Evolutionary conservation across 495 filamentous ascomycete genomes (phyloP).

Genomic region (Aspergillus olivimuriae): DNA sequence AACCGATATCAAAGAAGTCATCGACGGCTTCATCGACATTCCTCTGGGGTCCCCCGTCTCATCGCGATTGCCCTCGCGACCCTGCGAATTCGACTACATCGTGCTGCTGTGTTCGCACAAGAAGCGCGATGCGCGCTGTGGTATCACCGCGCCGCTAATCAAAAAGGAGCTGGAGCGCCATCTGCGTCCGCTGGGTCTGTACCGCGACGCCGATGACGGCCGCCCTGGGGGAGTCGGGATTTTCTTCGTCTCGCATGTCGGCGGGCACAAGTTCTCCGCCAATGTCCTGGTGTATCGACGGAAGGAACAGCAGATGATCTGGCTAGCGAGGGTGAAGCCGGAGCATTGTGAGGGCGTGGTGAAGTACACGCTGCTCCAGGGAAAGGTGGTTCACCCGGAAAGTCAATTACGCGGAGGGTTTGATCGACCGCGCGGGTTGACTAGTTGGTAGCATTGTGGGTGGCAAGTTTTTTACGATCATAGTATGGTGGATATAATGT

Average conservation of each 20-base stretch:
- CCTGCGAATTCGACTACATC: slow-evolving; percentile 72
- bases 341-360: slow-evolving; percentile 94
- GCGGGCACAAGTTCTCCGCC: slow-evolving; percentile 88
- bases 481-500: no score
- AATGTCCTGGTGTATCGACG: slow-evolving; percentile 87
- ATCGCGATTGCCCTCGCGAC: slow-evolving; percentile 42
- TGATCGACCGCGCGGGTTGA: slow-evolving; percentile 65
- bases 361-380: slow-evolving; percentile 79
- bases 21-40: slow-evolving; percentile 60
- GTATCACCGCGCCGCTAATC: slow-evolving; percentile 82
- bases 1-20: slow-evolving; percentile 57
- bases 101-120: slow-evolving; percentile 93
- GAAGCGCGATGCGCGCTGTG: slow-evolving; percentile 89
- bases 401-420: slow-evolving; percentile 85
- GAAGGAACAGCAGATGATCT: slow-evolving; percentile 74
- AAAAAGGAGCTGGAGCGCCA: slow-evolving; percentile 82
- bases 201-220: slow-evolving; percentile 81
- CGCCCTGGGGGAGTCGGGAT: slow-evolving; percentile 84
- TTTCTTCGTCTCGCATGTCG: slow-evolving; percentile 91
- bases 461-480: no score
- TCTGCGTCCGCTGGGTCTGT: slow-evolving; percentile 73
- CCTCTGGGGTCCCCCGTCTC: slow-evolving; percentile 39
- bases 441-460: slow-evolving; percentile 95
- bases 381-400: slow-evolving; percentile 86
- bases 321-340: slow-evolving; percentile 80